Evolutionary conservation across 257 asterid genomes (phyloP), one percentile per base, ranked within the genome.

Genomic region (Solanum piurae): DNA sequence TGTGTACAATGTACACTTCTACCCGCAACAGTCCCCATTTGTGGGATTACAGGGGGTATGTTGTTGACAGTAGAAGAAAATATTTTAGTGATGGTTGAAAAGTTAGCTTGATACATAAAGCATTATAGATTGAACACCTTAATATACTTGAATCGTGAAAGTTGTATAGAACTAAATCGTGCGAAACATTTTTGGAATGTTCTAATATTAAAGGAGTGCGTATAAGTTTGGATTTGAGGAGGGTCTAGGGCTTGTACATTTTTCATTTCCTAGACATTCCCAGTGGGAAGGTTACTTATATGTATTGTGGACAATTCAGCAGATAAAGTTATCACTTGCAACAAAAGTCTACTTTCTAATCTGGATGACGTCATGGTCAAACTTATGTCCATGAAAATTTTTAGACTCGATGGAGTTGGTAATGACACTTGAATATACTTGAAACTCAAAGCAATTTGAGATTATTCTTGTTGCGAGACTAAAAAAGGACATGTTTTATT

Each of bases 391-490:
- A 77, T 80, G 20, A 46, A 46, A 16, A 0, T 1, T 80, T 79
- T 75, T 11, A 42, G 64, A 42, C 25, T 42, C 12, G 3, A 12
- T 8, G 68, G 44, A 73, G 36, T 85, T 11, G 75, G 49, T 49
- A 87, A 66, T 79, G 84, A 74, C 72, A 29, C 75, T 52, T 42
- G 21, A 9, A 60, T 87, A 87, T 90, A 38, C 86, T 62, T 75
- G 62, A 58, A 69, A 40, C 80, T 33, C 71, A 73, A 88, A 87
- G 37, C 58, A 74, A 73, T 64, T 75, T 36, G 76, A 42, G 76
- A 72, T 80, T 37, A 25, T 85, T 86, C 60, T 73, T 44, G 21
- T 29, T 46, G 20, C 68, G 1, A 9, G 85, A 80, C 42, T 80
- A 80, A 46, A 29, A 10, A 44, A 18, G 11, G 21, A 18, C 38